Evolutionary conservation across 192 early-diverging fungal genomes (phyloP), one percentile per base, ranked within the genome.

Genomic region (Rhizoclosmatium globosum): DNA sequence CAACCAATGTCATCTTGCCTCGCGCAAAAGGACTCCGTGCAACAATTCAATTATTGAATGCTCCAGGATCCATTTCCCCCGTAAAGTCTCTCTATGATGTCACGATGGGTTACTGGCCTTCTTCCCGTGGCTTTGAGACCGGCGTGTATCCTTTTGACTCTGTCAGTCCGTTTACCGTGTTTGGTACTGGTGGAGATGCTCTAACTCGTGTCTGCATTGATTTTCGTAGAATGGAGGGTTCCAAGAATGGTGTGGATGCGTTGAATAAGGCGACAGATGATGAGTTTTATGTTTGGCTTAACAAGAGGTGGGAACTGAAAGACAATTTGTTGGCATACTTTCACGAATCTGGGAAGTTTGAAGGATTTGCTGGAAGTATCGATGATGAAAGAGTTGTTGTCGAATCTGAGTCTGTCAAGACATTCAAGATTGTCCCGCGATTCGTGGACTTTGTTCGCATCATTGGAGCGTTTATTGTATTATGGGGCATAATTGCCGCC

Each of bases 41-140:
- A 15, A 62, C 58, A 19, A 43, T 74, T 42, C 45, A 60, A 19
- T 31, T 42, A 19, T 38, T 71, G 47, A 31, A 31, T 31, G 6
- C 9, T 53, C 50, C 50, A 13, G 50, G 6, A 13, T 53, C 50
- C 17, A 13, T 17, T 13, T 53, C 50, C 9, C 9, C 50, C 17
- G 6, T 17, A 7, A 21, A 71, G 6, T n/a, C 69, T 11, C 42
- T 74, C 4, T 56, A 62, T 19, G 72, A 74, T 62, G 58, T 74
- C 41, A 74, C 72, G 15, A 62, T 74, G 72, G 72, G 72, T 6
- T 74, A 46, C 43, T 74, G 72, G 72, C 72, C 72, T n/a, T 62
- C 58, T n/a, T 74, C 72, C 9, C 72, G 72, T 39, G 50, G 50
- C 6, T 53, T 53, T 53, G 72, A 74, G 44, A 62, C 58, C 7